Base-by-base conservation (phyloP, 2,329 filamentous ascomycete genomes). In the Clonostachys sp. region DNA sequence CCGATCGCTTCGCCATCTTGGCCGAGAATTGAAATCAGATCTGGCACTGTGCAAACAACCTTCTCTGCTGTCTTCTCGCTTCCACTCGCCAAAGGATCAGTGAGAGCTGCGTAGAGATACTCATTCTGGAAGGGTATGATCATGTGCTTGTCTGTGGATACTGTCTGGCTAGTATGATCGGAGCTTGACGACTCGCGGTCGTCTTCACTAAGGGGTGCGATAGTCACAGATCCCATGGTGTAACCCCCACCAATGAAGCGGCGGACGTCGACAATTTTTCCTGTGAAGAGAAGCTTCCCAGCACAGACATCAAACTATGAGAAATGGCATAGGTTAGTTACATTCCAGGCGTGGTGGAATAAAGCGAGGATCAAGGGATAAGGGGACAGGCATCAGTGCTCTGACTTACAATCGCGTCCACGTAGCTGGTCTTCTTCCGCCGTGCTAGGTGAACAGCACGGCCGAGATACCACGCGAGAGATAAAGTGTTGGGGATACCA, bases 391-490 rank as follows among this genome's bases (percentile, higher is more conserved):
- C 34, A 55, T 78, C 63, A n/a, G 81, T 67, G 48, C 9, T 30
- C 24, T 30, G 6, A 30, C 24, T 30, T 30, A 30, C 24, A 10
- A 81, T 79, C 5, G 67, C 65, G 57, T 80, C 73, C 1, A 75
- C 75, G 5, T 18, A 14, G 33, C 33, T 36, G 9, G 43, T 35
- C 30, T 35, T 35, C 33, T 45, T 34, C n/a, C 12, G n/a, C 33
- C 61, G 52, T 20, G 64, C 56, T 5, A 50, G 38, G 14, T 57
- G 54, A 1, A 59, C 55, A 0, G 78, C 78, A 1, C 81, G 71
- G 0, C 81, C 81, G 24, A 84, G 81, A 38, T 73, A 66, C 76
- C 73, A 80, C 1, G 71, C 70, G 47, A 73, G 69, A 0, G 73
- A 77, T 10, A 74, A 57, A 0, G 73, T 78, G 48, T 30, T 30